Base-by-base conservation (phyloP, 371 early-diverging fungal species). In the Rhizopus sp. region DNA sequence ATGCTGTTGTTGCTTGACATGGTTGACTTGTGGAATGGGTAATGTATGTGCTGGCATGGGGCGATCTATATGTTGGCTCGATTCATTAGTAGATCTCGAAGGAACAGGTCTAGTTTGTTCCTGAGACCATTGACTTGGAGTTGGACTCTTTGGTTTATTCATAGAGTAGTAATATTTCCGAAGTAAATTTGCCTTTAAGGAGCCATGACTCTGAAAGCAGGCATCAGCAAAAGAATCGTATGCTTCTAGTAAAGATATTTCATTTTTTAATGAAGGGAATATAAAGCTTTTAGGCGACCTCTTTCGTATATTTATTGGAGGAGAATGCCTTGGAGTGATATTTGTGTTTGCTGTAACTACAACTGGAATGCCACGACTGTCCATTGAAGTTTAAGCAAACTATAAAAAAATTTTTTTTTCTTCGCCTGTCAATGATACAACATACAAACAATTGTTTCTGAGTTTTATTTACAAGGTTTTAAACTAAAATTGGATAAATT, bases 281-380 rank as follows among this genome's bases (percentile, higher is more conserved):
- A 49, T 15, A 30, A 49, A 57, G 7, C 54, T 51, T 37, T 37
- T 34, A 3, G 54, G 55, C 3, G 51, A 49, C 1, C 33, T 16
- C 15, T 40, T 55, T 7, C 34, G 12, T 37, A 9, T 48, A 39
- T 48, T 35, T 15, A 56, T 48, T n/a, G 49, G 38, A 4, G 52
- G n/a, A 17, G 55, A 50, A 32, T 55, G 55, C 23, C 56, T 56
- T 32, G 62, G 37, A 1, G 56, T 56, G 9, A 4, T 29, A 17
- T 15, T 42, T 41, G 38, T 54, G 16, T 50, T 55, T 34, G 52
- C 32, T 9, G 53, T 33, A 44, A 50, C 3, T 16, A 64, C 64
- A 56, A 65, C 56, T 38, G 65, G 65, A 51, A 65, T 60, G 44
- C 65, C 65, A 31, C 65, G 65, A n/a, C 42, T 57, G 47, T 65